Percentiles rank a stretch among this genome's conserved stretches.
Conservation (phyloP, 345 rosid species). For the Angophora floribunda region DNA sequence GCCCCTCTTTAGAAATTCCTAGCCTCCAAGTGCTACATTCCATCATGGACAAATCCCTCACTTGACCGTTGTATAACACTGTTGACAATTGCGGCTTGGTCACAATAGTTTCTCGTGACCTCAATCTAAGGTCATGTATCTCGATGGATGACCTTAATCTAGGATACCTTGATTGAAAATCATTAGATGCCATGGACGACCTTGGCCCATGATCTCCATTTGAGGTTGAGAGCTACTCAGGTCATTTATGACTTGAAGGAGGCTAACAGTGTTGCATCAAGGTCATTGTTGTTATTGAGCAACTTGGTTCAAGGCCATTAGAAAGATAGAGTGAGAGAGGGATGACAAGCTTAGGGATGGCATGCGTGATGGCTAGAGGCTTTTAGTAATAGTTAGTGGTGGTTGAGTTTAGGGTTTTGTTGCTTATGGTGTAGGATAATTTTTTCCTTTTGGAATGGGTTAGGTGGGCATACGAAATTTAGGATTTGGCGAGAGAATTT, state of each 20-base stretch:
- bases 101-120: no score
- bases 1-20: no score
- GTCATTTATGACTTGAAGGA: not conserved
- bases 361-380: not conserved
- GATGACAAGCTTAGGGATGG: not conserved
- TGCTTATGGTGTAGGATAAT: not conserved
- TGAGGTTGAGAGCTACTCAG: not conserved
- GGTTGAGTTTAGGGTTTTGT: not conserved
- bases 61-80: no score
- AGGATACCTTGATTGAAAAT: no score
- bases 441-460: not conserved
- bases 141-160: no score
- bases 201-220: no score
- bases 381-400: not conserved
- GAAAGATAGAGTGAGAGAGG: not conserved
- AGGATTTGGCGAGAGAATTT: not conserved
- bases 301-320: not conserved
- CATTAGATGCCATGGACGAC: no score
- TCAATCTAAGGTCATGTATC: no score
- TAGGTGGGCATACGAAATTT: not conserved
- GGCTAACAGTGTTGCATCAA: not conserved
- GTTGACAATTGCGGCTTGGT: no score
- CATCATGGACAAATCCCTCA: no score
- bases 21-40: no score
- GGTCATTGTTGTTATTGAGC: not conserved